Conservation (phyloP, 2,329 filamentous ascomycete species). For the Bipolaris cookei region DNA sequence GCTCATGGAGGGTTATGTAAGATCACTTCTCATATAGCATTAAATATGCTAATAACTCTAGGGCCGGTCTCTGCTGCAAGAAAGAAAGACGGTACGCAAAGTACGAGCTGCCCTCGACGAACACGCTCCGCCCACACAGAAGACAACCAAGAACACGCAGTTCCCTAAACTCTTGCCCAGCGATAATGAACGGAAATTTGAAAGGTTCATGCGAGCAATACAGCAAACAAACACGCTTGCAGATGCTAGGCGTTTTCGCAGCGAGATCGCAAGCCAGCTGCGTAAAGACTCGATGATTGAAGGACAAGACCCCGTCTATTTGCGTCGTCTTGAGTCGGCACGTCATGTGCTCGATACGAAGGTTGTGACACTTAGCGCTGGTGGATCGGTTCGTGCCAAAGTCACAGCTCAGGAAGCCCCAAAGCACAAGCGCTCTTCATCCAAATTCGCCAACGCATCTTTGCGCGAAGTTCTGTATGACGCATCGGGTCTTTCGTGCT, state of each 20-base stretch:
- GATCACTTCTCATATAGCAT: constrained; percentile 20
- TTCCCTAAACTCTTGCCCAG: constrained; percentile 81
- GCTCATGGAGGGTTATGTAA: constrained; percentile 81
- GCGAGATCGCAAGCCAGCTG: constrained; percentile 88
- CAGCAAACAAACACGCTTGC: constrained; percentile 88
- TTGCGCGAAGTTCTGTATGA: constrained; percentile 88
- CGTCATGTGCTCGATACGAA: constrained; percentile 89
- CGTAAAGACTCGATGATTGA: constrained; percentile 82
- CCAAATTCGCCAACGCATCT: constrained; percentile 74
- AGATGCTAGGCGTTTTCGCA: constrained; percentile 89
- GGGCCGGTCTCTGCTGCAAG: constrained; percentile 85
- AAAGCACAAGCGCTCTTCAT: constrained; percentile 55
- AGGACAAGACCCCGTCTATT: constrained; percentile 81
- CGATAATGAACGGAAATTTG: constrained; percentile 91
- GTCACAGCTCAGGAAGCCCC: constrained; percentile 50
- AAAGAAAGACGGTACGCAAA: constrained; percentile 91
- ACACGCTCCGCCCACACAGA: constrained; percentile 83
- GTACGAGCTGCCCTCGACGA: constrained; percentile 90
- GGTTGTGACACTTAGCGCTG: constrained; percentile 78
- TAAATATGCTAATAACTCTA: constrained; percentile 41
- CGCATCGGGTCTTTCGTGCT: constrained; percentile 90
- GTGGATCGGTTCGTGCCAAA: constrained; percentile 58
- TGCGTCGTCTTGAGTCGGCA: constrained; percentile 88
- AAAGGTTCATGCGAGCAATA: constrained; percentile 90
- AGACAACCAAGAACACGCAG: constrained; percentile 65